Base-by-base conservation (phyloP, 805 yeast species). In the Sporopachydermia lactativora region DNA sequence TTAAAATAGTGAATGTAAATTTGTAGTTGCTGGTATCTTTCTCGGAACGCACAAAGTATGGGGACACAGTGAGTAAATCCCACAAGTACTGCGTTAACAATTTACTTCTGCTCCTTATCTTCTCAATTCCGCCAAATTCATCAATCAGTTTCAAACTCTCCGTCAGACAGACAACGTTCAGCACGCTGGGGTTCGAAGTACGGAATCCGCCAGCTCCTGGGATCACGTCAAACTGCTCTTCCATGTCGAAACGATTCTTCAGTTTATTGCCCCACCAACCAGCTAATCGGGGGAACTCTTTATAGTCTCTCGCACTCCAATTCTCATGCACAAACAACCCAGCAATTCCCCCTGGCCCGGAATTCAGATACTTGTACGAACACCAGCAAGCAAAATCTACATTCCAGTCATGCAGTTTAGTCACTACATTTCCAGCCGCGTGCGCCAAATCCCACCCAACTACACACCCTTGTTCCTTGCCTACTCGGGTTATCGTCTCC, bases 191-290 rank as follows among this genome's bases (percentile, higher is more conserved):
- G 60, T 88, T 88, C 14, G 94, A 81, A 61, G 85, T 94, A 50
- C 94, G 68, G 58, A 77, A 88, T 0, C 95, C 94, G 17, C 82
- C 64, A 1, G 96, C 97, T 28, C 92, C 80, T n/a, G 68, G 62
- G 18, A 82, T 81, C 1, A 96, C 95, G 41, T 77, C 78, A 50
- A 84, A 88, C 18, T 65, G 50, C 52, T 79, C 88, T 42, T 70
- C 52, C 97, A 88, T 88, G 50, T 75, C 66, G 58, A 88, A 88
- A 45, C 97, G 61, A 28, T 73, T 73, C 2, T 51, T 49, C 0
- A 78, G 64, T 49, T 80, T 75, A 53, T 85, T 88, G 1, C 96
- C 96, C 96, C 96, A 88, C 97, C 97, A 88, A 1, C 97, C 97
- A 0, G 95, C 94, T 39, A 84, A 62, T 45, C 96, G 65, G 1